Percentiles rank a stretch among this genome's conserved stretches.
phyloP scores from a whole-genome alignment of 257 asterid genomes.

The Buddleja alternifolia region DNA sequence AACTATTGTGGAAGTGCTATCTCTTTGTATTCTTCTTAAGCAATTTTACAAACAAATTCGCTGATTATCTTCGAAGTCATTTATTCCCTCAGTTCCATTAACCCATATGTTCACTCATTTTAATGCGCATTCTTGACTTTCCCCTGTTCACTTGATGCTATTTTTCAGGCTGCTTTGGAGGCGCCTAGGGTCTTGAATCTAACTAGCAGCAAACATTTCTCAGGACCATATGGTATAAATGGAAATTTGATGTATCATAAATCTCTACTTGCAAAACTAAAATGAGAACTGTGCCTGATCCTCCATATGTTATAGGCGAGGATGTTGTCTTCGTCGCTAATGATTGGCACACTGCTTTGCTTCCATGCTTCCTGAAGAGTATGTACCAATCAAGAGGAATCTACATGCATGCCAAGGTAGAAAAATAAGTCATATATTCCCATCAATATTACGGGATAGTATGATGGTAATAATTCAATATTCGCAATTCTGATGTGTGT shows the following conservation, averaged over 20 bases:
- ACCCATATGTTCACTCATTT: slow-evolving; percentile 1
- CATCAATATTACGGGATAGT: neutral
- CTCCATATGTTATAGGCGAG: slow-evolving; percentile 58
- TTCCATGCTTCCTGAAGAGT: slow-evolving; percentile 88
- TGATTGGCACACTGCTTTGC: slow-evolving; percentile 95
- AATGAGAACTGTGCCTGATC: slow-evolving; percentile 12
- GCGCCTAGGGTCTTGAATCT: slow-evolving; percentile 79
- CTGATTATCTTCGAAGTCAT: too few species aligned
- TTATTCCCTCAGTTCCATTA: neutral
- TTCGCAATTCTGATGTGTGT: slow-evolving; percentile 9
- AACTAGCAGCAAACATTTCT: slow-evolving; percentile 62
- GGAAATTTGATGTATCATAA: neutral
- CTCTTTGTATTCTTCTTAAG: neutral
- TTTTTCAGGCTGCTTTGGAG: slow-evolving; percentile 87
- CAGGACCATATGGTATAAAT: slow-evolving; percentile 83
- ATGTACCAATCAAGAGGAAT: slow-evolving; percentile 85
- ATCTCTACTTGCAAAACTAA: neutral
- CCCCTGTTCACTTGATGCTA: slow-evolving; percentile 13
- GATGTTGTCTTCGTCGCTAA: slow-evolving; percentile 89
- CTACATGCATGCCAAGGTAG: slow-evolving; percentile 75
- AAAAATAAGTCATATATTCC: neutral
- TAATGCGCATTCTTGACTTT: neutral
- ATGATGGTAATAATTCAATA: neutral
- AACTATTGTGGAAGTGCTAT: neutral
- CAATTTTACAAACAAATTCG: neutral